Conservation (phyloP, 768 basidiomycete species). For the Piloderma croceum region DNA sequence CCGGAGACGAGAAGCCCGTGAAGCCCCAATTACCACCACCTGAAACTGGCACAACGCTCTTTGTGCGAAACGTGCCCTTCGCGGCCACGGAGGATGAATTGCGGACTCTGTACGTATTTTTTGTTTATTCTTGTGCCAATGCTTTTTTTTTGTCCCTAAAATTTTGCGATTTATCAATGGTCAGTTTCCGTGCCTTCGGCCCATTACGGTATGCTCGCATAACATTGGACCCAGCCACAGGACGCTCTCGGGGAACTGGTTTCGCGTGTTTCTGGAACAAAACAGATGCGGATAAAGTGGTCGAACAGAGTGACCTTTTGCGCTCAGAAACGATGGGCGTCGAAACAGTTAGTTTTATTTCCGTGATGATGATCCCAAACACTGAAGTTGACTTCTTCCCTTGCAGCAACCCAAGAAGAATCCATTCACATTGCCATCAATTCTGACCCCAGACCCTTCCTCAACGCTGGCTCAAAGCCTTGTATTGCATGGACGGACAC, state of each 20-base stretch:
- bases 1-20: conserved; percentile 38
- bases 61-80: conserved; percentile 91
- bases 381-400: conserved; percentile 1
- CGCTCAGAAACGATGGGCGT: conserved; percentile 59
- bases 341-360: conserved; percentile 2
- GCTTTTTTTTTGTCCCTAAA: conserved; percentile 4
- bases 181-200: conserved; percentile 87
- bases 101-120: conserved; percentile 59
- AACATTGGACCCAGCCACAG: conserved; percentile 75
- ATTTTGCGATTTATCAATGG: conserved; percentile 1
- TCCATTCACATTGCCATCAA: conserved; percentile 81
- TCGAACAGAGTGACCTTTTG: conserved; percentile 74
- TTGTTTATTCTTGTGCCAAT: not conserved
- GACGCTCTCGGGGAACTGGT: conserved; percentile 88
- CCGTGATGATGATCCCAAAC: not conserved
- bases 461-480: conserved; percentile 74
- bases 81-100: conserved; percentile 91
- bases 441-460: conserved; percentile 92
- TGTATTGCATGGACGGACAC: conserved; percentile 86
- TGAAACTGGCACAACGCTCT: conserved; percentile 86
- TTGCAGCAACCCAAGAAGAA: conserved; percentile 58
- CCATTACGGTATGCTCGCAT: conserved; percentile 90
- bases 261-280: conserved; percentile 97
- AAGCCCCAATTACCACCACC: conserved; percentile 75
- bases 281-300: conserved; percentile 79